Evolutionary conservation across 805 yeast species (phyloP), one percentile per base, ranked within the genome.

Genomic region (Hanseniaspora valbyensis): DNA sequence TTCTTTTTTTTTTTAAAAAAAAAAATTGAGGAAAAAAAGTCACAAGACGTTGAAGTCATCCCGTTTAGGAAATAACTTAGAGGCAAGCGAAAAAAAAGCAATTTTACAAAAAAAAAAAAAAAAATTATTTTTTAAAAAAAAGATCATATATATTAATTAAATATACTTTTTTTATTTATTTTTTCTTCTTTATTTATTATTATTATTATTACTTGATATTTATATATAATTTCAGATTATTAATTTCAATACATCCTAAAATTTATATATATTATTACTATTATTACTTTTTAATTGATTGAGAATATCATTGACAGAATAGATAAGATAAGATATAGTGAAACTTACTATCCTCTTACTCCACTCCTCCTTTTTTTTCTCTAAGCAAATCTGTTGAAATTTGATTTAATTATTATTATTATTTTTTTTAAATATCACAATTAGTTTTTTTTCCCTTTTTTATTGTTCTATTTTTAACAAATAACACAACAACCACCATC

Each of bases 401-500:
- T n/a, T n/a, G 30, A 12, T 28, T 28, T 28, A 8, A 8, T 2
- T 26, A 16, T n/a, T 26, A 9, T 16, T 28, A 26, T 40, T 25
- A 16, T 28, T 40, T 14, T 5, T 40, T 25, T n/a, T n/a, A n/a
- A n/a, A n/a, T 3, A 28, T 9, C 14, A 14, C 13, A 8, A 19
- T 40, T 13, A 9, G 12, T 45, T 24, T 37, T 24, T 18, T 42
- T 32, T 34, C 28, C 24, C 38, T 38, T 38, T 25, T 22, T 36
- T 38, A 10, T 40, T 32, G 24, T 7, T 18, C 10, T 28, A 21
- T 18, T 5, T 13, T 36, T 44, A 42, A 39, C 53, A 29, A 25
- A 38, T 40, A 28, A 34, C 16, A 42, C 52, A 40, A 37, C 50
- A 42, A 13, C 49, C 50, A 25, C 49, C 40, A 16, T 22, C 33